Conservation (phyloP, 768 basidiomycete genomes). For the Amanita phalloides region DNA sequence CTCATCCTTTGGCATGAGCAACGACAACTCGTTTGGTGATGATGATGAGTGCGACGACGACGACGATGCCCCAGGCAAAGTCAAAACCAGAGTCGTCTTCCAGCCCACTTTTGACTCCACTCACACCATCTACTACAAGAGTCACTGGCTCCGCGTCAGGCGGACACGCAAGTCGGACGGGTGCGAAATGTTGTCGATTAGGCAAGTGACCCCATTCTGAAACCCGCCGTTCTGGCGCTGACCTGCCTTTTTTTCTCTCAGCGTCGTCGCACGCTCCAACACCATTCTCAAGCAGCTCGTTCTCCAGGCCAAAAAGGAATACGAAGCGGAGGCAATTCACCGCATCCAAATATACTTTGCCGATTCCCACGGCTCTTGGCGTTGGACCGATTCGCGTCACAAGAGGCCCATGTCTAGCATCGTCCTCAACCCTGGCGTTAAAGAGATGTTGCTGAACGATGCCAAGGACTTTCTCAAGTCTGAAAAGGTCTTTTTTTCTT, state of each 20-base stretch:
- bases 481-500: slow-evolving; percentile 44
- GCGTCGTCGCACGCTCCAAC: slow-evolving; percentile 78
- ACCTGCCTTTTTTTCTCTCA: slow-evolving; percentile 13
- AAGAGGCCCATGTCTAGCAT: slow-evolving; percentile 85
- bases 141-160: slow-evolving; percentile 74
- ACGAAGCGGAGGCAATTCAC: slow-evolving; percentile 79
- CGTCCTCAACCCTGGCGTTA: slow-evolving; percentile 80
- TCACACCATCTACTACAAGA: slow-evolving; percentile 79
- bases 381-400: slow-evolving; percentile 80
- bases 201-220: slow-evolving; percentile 23
- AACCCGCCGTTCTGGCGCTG: not conserved
- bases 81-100: slow-evolving; percentile 76
- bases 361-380: slow-evolving; percentile 80
- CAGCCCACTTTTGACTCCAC: slow-evolving; percentile 84
- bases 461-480: slow-evolving; percentile 75
- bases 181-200: slow-evolving; percentile 69
- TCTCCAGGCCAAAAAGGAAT: slow-evolving; percentile 81
- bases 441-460: slow-evolving; percentile 80
- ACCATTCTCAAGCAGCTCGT: slow-evolving; percentile 82
- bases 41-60: slow-evolving; percentile 25
- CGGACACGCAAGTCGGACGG: slow-evolving; percentile 61
- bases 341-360: slow-evolving; percentile 87
- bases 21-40: slow-evolving; percentile 44
- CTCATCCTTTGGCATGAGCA: slow-evolving; percentile 44
- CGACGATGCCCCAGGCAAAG: slow-evolving; percentile 33